Evolutionary conservation across 2,329 filamentous ascomycete species (phyloP), one percentile per base, ranked within the genome.

Genomic region (Xylaria sp.): DNA sequence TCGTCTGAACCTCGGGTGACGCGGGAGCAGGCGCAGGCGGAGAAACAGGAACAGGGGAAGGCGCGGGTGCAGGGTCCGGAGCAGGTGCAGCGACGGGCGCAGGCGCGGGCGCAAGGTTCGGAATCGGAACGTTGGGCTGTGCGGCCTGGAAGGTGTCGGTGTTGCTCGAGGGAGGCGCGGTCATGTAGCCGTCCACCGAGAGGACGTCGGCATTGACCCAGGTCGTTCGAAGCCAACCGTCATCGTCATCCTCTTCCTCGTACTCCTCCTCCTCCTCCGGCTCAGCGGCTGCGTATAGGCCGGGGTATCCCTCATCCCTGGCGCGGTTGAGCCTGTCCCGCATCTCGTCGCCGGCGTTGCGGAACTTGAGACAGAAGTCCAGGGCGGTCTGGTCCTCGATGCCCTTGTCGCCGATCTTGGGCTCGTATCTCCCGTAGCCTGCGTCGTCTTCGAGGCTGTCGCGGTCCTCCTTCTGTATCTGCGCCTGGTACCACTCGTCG

Each of bases 391-490:
- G 47, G 39, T 60, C 44, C 17, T 64, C 55, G 9, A 64, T 63
- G 7, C 61, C 63, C 16, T 51, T 39, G 2, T 65, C 60, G 1
- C 60, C 61, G 42, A 65, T 57, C 39, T 62, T 39, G 7, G 62
- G 62, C 37, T 57, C 39, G 53, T 42, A 57, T 38, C 4, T 65
- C 54, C 0, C 20, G 11, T 39, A 19, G 37, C 39, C 17, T 34
- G 24, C 26, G 29, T 47, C 17, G 37, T 47, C n/a, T 1, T 47
- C 24, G n/a, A 18, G n/a, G 21, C 20, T 17, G 13, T 43, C 20
- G 19, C 7, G 6, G 7, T 24, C 29, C 19, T 18, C 7, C 29
- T 46, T 18, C 7, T 39, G 29, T 20, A 34, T 39, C 29, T n/a
- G 44, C 7, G 16, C 9, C 19, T 34, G 17, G 29, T 34, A 34